Conservation (phyloP, 2,329 filamentous ascomycete genomes). For the Fusarium multiceps region DNA sequence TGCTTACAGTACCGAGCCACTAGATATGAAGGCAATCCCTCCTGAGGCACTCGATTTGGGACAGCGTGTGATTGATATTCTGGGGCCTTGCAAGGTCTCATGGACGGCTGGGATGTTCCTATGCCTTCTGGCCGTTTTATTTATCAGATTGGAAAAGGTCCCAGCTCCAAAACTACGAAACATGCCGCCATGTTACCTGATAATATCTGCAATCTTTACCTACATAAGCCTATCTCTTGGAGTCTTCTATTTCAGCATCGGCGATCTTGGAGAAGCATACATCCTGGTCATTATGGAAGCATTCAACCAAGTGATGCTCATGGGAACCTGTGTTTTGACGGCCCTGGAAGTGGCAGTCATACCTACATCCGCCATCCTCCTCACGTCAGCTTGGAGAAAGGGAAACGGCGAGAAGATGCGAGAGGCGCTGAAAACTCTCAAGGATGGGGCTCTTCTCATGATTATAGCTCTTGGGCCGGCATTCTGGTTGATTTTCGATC, state of each 20-base stretch:
- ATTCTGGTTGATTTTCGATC: fast-evolving
- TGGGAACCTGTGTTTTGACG: neutral
- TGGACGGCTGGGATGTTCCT: neutral
- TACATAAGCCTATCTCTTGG: neutral
- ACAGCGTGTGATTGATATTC: constrained; percentile 1
- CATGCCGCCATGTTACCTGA: neutral
- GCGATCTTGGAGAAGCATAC: neutral
- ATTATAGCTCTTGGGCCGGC: neutral
- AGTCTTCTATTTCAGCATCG: constrained; percentile 13
- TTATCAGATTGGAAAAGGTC: neutral
- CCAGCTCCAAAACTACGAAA: neutral
- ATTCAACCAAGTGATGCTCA: neutral
- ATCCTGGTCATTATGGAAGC: neutral
- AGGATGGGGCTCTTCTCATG: fast-evolving
- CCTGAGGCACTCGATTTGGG: neutral
- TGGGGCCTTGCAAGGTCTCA: neutral
- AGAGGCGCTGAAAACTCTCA: neutral
- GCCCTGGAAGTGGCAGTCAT: neutral
- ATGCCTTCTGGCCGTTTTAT: neutral
- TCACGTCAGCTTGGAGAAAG: neutral
- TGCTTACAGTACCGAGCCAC: neutral
- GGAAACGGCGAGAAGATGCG: neutral
- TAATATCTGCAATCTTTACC: neutral
- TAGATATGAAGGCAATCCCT: neutral
- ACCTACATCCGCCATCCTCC: fast-evolving